These are phyloP conservation scores for Cymodocea nodosa DNA, from an alignment of 116 monocot species.

Conservation along the genomic window DNA sequence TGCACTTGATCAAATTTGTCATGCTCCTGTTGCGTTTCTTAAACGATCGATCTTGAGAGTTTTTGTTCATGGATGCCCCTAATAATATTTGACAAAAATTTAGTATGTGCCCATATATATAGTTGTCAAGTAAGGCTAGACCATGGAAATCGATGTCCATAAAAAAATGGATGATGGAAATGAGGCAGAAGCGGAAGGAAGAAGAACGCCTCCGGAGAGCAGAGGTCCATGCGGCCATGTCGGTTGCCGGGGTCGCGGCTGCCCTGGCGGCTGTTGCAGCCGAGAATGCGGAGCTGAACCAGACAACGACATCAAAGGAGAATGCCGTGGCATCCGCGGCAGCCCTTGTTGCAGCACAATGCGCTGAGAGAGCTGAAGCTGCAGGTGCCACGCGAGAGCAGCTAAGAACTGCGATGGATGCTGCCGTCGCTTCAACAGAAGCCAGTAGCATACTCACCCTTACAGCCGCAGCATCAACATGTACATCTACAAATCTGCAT, in stretches of 20 bases:
- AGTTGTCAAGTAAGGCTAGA: constrained; percentile 31
- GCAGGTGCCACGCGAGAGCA: constrained; percentile 52
- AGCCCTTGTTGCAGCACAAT: constrained; percentile 59
- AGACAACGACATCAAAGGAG: constrained; percentile 23
- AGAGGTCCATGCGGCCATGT: constrained; percentile 68
- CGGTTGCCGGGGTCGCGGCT: constrained; percentile 61
- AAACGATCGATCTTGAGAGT: not conserved
- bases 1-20: not conserved
- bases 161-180: constrained; percentile 63
- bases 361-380: constrained; percentile 46
- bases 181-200: constrained; percentile 57
- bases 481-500: constrained; percentile 12
- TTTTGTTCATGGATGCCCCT: not conserved
- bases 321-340: constrained; percentile 58
- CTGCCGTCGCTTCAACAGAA: constrained; percentile 42
- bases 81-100: not conserved
- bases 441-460: constrained; percentile 50
- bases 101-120: not conserved
- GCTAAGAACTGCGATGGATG: constrained; percentile 31
- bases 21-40: too few relatives aligned
- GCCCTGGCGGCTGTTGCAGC: constrained; percentile 67
- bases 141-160: constrained; percentile 38
- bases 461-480: constrained; percentile 77
- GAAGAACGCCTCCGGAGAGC: constrained; percentile 42
- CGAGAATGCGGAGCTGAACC: constrained; percentile 19